phyloP scores from a whole-genome alignment of 2,329 filamentous ascomycete genomes.

The Furcasterigmium furcatum region DNA sequence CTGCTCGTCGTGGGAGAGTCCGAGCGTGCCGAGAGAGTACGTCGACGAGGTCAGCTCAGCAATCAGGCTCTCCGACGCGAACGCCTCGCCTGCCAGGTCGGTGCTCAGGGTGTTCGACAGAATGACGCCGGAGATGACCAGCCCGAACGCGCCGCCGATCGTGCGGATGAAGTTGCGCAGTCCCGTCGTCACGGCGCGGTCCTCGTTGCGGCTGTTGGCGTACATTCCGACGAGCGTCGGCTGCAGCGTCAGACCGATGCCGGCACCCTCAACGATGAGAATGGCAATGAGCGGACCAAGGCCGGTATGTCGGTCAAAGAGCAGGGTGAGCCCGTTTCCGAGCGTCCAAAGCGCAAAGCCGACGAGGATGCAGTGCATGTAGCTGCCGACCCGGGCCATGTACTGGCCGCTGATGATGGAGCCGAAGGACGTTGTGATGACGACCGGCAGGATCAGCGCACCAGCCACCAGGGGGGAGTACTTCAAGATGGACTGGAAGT shows the following conservation, averaged over 20 bases:
- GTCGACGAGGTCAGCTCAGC: slow-evolving; percentile 19
- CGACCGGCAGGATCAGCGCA: slow-evolving; percentile 21
- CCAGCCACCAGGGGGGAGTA: slow-evolving; percentile 23
- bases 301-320: slow-evolving; percentile 18
- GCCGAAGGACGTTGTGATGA: slow-evolving; percentile 19
- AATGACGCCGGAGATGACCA: slow-evolving; percentile 25
- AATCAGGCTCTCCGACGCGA: slow-evolving; percentile 7
- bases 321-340: slow-evolving; percentile 24
- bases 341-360: slow-evolving; percentile 31
- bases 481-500: slow-evolving; percentile 25
- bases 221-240: slow-evolving; percentile 32
- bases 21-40: slow-evolving; percentile 15
- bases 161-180: slow-evolving; percentile 34
- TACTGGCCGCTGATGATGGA: slow-evolving; percentile 26
- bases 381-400: slow-evolving; percentile 21
- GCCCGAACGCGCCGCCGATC: slow-evolving; percentile 30
- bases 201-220: slow-evolving; percentile 28
- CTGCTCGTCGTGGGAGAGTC: slow-evolving; percentile 11
- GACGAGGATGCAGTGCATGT: slow-evolving; percentile 21
- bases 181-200: slow-evolving; percentile 32
- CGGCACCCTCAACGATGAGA: slow-evolving; percentile 27
- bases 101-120: slow-evolving; percentile 20
- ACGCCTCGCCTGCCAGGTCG: slow-evolving; percentile 7
- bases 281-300: slow-evolving; percentile 23
- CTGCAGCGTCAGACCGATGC: slow-evolving; percentile 30